phyloP scores from a whole-genome alignment of 148 eudicot genomes.

The Tetragonia tetragonoides region DNA sequence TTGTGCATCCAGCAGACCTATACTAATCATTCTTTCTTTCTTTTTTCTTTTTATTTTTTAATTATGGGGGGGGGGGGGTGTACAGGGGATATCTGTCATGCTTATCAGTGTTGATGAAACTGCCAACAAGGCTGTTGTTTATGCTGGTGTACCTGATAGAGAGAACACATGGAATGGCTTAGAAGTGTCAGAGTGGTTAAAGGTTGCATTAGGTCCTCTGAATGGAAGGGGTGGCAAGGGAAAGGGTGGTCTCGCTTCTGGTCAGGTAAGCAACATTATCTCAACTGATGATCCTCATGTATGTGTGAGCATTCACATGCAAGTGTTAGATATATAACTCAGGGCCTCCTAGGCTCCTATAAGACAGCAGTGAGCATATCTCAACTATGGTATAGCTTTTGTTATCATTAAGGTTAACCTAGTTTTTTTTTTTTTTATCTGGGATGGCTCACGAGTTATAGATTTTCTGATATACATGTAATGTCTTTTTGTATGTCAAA shows the following conservation, averaged over 20 bases:
- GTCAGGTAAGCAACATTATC: slow-evolving; percentile 60
- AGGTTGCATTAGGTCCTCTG: slow-evolving; percentile 55
- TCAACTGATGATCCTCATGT: not conserved
- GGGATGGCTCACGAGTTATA: not conserved
- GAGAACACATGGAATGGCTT: slow-evolving; percentile 68
- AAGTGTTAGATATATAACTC: not conserved
- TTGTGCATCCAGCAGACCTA: not conserved
- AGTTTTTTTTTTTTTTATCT: not conserved
- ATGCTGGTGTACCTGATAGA: slow-evolving; percentile 85
- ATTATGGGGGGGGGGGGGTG: slow-evolving; percentile 16
- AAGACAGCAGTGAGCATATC: not conserved
- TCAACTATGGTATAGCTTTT: not conserved
- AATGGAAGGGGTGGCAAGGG: slow-evolving; percentile 85
- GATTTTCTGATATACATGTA: too few species aligned
- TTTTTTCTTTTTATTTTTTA: not conserved
- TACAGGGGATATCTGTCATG: slow-evolving; percentile 79
- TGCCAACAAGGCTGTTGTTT: slow-evolving; percentile 76
- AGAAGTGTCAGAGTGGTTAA: slow-evolving; percentile 77
- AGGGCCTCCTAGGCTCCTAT: not conserved
- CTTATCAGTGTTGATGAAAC: slow-evolving; percentile 72
- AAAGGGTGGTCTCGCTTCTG: slow-evolving; percentile 83
- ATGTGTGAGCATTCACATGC: too few species aligned
- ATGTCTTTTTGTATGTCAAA: too few species aligned
- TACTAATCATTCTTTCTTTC: slow-evolving; percentile 1
- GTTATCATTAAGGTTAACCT: not conserved